These are phyloP conservation scores for Cutaneotrichosporon sp. DNA, from an alignment of 1,284 basidiomycete species.

Conservation along the genomic window DNA sequence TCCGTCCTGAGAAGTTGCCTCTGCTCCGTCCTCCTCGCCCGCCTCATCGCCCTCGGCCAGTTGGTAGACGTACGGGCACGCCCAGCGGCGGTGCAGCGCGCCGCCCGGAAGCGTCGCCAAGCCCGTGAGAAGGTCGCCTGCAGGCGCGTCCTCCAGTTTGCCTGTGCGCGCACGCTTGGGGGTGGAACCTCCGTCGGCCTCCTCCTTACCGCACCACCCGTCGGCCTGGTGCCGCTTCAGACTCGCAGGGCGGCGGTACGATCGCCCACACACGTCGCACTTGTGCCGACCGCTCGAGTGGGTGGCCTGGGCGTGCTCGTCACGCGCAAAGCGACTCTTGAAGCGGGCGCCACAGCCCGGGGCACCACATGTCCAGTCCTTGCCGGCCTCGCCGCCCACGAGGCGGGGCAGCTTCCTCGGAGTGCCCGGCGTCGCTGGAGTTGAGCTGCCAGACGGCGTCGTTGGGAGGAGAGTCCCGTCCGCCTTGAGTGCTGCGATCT, in stretches of 20 bases:
- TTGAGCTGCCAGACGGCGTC: neutral
- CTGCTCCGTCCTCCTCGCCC: neutral
- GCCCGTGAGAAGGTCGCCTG: conserved; percentile 20
- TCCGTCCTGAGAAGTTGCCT: neutral
- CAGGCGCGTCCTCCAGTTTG: neutral
- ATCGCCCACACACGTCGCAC: conserved; percentile 14
- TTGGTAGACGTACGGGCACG: conserved; percentile 14
- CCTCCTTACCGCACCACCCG: conserved; percentile 14
- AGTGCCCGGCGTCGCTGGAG: neutral
- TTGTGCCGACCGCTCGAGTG: conserved; percentile 40
- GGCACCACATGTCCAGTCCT: conserved; percentile 73
- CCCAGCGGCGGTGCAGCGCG: conserved; percentile 20
- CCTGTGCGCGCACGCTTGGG: neutral
- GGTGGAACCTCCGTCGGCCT: neutral
- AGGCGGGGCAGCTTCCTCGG: conserved; percentile 65
- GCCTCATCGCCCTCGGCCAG: conserved; percentile 9
- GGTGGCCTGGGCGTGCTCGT: conserved; percentile 25
- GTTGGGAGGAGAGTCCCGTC: neutral
- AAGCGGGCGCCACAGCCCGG: conserved; percentile 75
- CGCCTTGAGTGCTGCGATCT: neutral
- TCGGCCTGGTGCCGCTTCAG: conserved; percentile 21
- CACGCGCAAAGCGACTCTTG: conserved; percentile 61
- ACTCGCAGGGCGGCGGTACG: conserved; percentile 13
- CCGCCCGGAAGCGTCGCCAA: conserved; percentile 18
- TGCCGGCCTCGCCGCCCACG: conserved; percentile 63